Conservation (phyloP, 306 rosid species). For the Cucumis sativus region DNA sequence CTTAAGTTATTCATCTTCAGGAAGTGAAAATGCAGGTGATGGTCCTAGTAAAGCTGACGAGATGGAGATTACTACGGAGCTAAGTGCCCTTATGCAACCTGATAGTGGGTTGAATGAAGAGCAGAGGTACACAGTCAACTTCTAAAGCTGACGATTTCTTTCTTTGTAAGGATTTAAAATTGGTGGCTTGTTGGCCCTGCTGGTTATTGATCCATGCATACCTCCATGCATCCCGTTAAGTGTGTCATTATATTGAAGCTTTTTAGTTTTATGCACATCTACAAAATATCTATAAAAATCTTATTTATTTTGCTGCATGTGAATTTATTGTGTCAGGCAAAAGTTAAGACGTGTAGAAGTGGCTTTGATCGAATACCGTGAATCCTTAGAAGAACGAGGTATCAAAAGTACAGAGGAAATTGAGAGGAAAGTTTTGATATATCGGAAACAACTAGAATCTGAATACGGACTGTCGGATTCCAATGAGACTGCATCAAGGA, state of each 20-base stretch:
- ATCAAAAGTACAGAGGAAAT: constrained; percentile 69
- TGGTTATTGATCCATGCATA: neutral
- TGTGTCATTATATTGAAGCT: neutral
- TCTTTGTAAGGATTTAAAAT: neutral
- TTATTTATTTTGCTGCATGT: constrained; percentile 1
- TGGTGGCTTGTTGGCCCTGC: neutral
- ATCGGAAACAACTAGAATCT: constrained; percentile 55
- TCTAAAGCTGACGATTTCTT: neutral
- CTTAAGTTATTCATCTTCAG: constrained; percentile 88
- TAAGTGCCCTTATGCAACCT: constrained; percentile 37
- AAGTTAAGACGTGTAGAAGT: constrained; percentile 89
- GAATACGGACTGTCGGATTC: constrained; percentile 74
- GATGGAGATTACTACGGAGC: constrained; percentile 52
- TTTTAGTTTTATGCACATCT: neutral
- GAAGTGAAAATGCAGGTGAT: constrained; percentile 87
- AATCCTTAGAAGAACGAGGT: constrained; percentile 86
- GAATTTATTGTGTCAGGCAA: constrained; percentile 42
- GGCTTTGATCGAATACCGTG: constrained; percentile 88
- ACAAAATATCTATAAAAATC: neutral
- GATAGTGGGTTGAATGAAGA: constrained; percentile 90
- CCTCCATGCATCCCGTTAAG: neutral
- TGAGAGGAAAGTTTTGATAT: constrained; percentile 50
- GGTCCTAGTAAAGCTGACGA: constrained; percentile 54
- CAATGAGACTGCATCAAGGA: constrained; percentile 53
- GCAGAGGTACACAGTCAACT: constrained; percentile 38